Evolutionary conservation across 2,329 filamentous ascomycete genomes (phyloP), one percentile per base, ranked within the genome.

Genomic region (Rhexocercosporidium sp.): DNA sequence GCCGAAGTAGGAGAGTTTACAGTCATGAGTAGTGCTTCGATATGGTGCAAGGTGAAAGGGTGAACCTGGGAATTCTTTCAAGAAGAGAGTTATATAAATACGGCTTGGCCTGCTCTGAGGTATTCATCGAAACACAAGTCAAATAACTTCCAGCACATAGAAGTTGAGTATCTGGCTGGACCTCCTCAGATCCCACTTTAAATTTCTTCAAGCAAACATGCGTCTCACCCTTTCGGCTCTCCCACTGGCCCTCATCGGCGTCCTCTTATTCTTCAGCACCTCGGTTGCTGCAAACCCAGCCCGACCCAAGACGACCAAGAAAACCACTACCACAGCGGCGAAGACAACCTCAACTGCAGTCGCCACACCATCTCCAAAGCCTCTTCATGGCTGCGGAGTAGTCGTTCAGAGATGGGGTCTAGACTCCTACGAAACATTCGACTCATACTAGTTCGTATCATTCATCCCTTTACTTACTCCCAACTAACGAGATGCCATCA

Each of bases 381-480:
- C 62, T 3, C 53, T 59, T n/a, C 62, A 64, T n/a, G 22, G 34
- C 12, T 64, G 62, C 29, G 22, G 49, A 25, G 53, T 59, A 51
- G 41, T 47, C 41, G 53, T 64, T n/a, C 62, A 64, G 59, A 41
- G 62, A 34, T 64, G 62, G 62, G 54, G 62, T 20, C 62, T 46
- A 14, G 39, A 64, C 27, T 64, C 51, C 27, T 29, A 29, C n/a
- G 51, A 57, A 20, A 53, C 39, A 6, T 64, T 64, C 8, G 62
- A 64, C n/a, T 31, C 34, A 3, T 25, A 41, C 8, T 64, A 64
- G 62, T 64, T 47, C 39, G 29, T 41, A 18, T 34, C 20, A 18
- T 47, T 37, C 37, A 11, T 31, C 41, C 20, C 16, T 25, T 3
- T 27, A 11, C 27, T 11, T 16, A 3, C 5, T 18, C 20, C 18